phyloP scores from a whole-genome alignment of 1,284 basidiomycete genomes.

The Sporisorium sorghi region DNA sequence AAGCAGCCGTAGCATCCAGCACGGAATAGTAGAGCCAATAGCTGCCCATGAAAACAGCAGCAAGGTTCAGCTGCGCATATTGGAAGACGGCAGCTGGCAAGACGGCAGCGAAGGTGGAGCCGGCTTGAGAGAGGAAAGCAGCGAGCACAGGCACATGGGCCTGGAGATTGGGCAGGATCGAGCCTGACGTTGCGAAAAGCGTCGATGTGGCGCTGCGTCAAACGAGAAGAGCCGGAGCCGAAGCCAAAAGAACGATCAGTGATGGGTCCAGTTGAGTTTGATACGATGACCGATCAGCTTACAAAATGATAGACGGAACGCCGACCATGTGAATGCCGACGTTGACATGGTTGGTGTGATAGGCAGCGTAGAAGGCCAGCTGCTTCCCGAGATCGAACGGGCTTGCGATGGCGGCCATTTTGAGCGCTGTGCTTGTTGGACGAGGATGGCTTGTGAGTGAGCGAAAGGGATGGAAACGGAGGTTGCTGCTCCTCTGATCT shows the following conservation, averaged over 20 bases:
- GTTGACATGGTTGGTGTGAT: slow-evolving; percentile 61
- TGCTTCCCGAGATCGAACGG: slow-evolving; percentile 56
- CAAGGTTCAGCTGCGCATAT: slow-evolving; percentile 41
- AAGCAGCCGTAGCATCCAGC: slow-evolving; percentile 50
- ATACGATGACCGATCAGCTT: slow-evolving; percentile 3
- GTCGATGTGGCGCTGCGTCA: slow-evolving; percentile 27
- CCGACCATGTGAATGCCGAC: slow-evolving; percentile 63
- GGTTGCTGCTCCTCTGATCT: too few species aligned
- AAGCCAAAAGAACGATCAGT: too few species aligned
- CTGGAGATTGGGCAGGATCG: slow-evolving; percentile 38
- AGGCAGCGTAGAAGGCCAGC: slow-evolving; percentile 64
- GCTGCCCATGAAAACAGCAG: slow-evolving; percentile 45
- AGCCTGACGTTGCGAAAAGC: slow-evolving; percentile 37
- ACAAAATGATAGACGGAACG: slow-evolving; percentile 61
- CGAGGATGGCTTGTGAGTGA: too few species aligned
- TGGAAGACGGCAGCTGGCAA: slow-evolving; percentile 28
- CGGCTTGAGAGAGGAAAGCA: slow-evolving; percentile 40
- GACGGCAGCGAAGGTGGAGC: slow-evolving; percentile 22
- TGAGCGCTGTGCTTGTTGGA: neutral
- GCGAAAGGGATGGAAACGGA: too few species aligned
- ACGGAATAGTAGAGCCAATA: slow-evolving; percentile 61
- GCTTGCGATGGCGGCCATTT: slow-evolving; percentile 54
- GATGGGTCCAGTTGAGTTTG: too few species aligned
- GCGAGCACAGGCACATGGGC: slow-evolving; percentile 31
- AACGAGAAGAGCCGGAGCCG: too few species aligned